Evolutionary conservation across 2,329 filamentous ascomycete genomes (phyloP).

Genomic region (Pyricularia sp.): DNA sequence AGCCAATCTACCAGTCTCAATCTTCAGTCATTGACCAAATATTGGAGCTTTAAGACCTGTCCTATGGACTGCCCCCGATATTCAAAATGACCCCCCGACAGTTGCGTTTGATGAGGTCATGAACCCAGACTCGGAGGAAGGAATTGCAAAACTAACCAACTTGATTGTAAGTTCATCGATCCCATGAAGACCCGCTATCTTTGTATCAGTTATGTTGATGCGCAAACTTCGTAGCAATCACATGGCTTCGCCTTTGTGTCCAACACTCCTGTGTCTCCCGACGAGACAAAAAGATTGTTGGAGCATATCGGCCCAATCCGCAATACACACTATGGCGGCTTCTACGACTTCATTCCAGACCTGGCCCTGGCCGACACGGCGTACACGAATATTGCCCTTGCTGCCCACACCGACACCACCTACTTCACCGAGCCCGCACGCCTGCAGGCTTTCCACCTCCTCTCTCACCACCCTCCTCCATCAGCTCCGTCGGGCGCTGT

Average conservation of each 20-base stretch:
- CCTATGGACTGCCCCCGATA: slow-evolving; percentile 13
- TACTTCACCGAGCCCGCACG: slow-evolving; percentile 91
- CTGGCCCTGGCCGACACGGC: slow-evolving; percentile 79
- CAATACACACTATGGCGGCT: slow-evolving; percentile 76
- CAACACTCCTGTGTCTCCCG: slow-evolving; percentile 50
- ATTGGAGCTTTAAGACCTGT: slow-evolving; percentile 1
- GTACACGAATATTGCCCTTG: slow-evolving; percentile 74
- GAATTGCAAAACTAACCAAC: slow-evolving; percentile 48
- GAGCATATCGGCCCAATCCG: slow-evolving; percentile 77
- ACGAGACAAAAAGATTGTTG: slow-evolving; percentile 61
- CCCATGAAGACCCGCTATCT: not conserved
- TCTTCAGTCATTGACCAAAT: not conserved
- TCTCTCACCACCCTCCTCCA: slow-evolving; percentile 51
- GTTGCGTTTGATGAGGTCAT: slow-evolving; percentile 50
- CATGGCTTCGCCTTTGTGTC: slow-evolving; percentile 71
- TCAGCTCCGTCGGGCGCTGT: not conserved
- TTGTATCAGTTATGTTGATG: not conserved
- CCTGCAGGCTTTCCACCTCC: slow-evolving; percentile 82
- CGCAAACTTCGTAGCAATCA: slow-evolving; percentile 33
- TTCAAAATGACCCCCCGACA: slow-evolving; percentile 35
- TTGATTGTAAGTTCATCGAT: slow-evolving; percentile 30
- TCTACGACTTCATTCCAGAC: slow-evolving; percentile 77
- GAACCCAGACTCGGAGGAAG: slow-evolving; percentile 30
- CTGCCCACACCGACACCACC: slow-evolving; percentile 85
- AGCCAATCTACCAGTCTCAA: not conserved